A percentile compares a stretch with the other conserved stretches of the same genome.
phyloP scores from a whole-genome alignment of 192 early-diverging fungal genomes.

The Podila verticillata region DNA sequence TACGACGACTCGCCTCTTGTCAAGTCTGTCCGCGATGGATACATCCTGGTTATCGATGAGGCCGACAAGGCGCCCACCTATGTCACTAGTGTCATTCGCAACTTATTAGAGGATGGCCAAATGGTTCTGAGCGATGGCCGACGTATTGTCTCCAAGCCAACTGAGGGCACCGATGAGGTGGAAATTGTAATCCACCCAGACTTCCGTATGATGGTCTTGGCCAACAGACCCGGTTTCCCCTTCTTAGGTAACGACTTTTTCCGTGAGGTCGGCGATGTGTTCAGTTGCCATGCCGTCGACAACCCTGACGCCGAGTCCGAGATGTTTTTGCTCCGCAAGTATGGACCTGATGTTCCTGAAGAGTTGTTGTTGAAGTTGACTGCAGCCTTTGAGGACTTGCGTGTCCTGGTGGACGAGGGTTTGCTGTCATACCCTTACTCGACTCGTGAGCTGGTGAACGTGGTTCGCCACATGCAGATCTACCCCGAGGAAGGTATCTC shows the following conservation, averaged over 20 bases:
- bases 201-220: conserved; percentile 87
- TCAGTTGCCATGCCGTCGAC: conserved; percentile 77
- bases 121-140: conserved; percentile 83
- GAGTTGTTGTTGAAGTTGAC: conserved; percentile 72
- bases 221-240: conserved; percentile 81
- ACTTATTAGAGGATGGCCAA: conserved; percentile 79
- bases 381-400: conserved; percentile 75
- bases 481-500: conserved; percentile 78
- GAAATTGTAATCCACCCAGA: conserved; percentile 69
- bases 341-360: conserved; percentile 77
- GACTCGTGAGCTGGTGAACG: conserved; percentile 80
- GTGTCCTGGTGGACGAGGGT: conserved; percentile 77
- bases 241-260: conserved; percentile 89
- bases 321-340: conserved; percentile 73
- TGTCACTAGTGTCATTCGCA: conserved; percentile 79
- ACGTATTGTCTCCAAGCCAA: conserved; percentile 66
- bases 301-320: conserved; percentile 83
- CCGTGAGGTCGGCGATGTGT: conserved; percentile 82
- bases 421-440: conserved; percentile 86
- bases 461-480: conserved; percentile 79
- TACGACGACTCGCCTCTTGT: conserved; percentile 81
- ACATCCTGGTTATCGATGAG: conserved; percentile 82
- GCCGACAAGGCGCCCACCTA: conserved; percentile 86
- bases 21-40: conserved; percentile 59
- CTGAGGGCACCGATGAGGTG: conserved; percentile 49